These are phyloP conservation scores for Tephrocybe rancida DNA, from an alignment of 768 basidiomycete genomes.

Conservation along the genomic window DNA sequence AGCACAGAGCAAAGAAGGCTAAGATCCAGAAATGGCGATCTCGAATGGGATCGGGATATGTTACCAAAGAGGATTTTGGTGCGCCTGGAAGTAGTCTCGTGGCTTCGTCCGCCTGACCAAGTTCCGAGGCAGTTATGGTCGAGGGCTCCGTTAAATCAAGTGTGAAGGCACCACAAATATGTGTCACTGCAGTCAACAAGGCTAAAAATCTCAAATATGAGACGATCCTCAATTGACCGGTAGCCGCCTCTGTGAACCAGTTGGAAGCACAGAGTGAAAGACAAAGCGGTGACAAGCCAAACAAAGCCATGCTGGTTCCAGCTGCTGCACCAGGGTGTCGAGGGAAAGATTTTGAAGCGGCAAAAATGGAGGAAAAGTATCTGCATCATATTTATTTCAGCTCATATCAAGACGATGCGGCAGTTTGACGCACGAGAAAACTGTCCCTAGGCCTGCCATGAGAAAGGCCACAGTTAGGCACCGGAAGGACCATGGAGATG, in stretches of 20 bases:
- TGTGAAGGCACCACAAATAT: slow-evolving; percentile 54
- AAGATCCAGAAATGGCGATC: slow-evolving; percentile 70
- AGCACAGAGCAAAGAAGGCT: slow-evolving; percentile 46
- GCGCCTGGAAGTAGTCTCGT: slow-evolving; percentile 29
- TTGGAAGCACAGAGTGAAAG: slow-evolving; percentile 65
- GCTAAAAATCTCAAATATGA: slow-evolving; percentile 61
- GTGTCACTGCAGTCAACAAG: slow-evolving; percentile 49
- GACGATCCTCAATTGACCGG: slow-evolving; percentile 45
- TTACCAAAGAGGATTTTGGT: neutral
- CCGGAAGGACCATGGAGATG: slow-evolving; percentile 49
- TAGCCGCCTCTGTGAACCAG: slow-evolving; percentile 53
- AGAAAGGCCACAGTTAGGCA: slow-evolving; percentile 60
- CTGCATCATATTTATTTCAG: slow-evolving; percentile 22
- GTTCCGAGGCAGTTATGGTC: neutral
- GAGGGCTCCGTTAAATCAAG: slow-evolving; percentile 26
- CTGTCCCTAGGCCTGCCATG: slow-evolving; percentile 66
- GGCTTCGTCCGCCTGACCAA: slow-evolving; percentile 26
- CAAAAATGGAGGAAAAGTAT: slow-evolving; percentile 76
- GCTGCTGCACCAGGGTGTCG: slow-evolving; percentile 64
- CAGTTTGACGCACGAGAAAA: slow-evolving; percentile 61
- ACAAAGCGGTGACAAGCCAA: slow-evolving; percentile 81
- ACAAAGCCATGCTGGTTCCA: slow-evolving; percentile 69
- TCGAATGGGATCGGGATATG: slow-evolving; percentile 44
- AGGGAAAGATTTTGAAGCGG: slow-evolving; percentile 74
- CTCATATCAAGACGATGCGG: neutral